Conservation (phyloP, 257 asterid species). For the Petunia axillaris region DNA sequence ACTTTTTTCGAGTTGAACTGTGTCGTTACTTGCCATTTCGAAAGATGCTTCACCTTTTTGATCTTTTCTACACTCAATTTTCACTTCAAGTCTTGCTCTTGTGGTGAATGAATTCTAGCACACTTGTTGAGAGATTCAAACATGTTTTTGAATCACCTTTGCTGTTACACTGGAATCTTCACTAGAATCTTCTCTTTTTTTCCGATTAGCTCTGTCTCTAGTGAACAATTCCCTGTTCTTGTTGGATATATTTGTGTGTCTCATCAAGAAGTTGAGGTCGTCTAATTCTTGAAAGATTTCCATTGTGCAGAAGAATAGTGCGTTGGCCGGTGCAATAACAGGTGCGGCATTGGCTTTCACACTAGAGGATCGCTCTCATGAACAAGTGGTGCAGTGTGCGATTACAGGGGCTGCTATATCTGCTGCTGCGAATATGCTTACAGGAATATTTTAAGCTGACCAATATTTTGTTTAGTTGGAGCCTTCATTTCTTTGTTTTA, state of each 20-base stretch:
- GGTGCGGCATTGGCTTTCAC: conserved; percentile 89
- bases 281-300: not conserved
- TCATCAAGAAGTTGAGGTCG: not conserved
- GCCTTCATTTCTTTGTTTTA: not conserved
- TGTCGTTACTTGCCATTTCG: not conserved
- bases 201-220: too few relatives aligned
- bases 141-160: too few relatives aligned
- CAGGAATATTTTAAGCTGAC: conserved; percentile 60
- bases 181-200: too few relatives aligned
- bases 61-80: not conserved
- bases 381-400: conserved; percentile 79
- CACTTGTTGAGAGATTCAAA: too few relatives aligned
- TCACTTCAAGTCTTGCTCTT: too few relatives aligned
- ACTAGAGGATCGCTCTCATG: conserved; percentile 63
- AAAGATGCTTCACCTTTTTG: not conserved
- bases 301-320: conserved; percentile 71
- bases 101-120: too few relatives aligned
- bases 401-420: conserved; percentile 95
- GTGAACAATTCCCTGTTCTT: too few relatives aligned
- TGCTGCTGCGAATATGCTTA: conserved; percentile 80
- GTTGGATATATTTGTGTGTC: too few relatives aligned
- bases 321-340: conserved; percentile 84
- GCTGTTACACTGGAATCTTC: too few relatives aligned
- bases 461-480: not conserved
- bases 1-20: not conserved